phyloP scores from a whole-genome alignment of 2,329 filamentous ascomycete genomes.

The Microsporum audouinii region DNA sequence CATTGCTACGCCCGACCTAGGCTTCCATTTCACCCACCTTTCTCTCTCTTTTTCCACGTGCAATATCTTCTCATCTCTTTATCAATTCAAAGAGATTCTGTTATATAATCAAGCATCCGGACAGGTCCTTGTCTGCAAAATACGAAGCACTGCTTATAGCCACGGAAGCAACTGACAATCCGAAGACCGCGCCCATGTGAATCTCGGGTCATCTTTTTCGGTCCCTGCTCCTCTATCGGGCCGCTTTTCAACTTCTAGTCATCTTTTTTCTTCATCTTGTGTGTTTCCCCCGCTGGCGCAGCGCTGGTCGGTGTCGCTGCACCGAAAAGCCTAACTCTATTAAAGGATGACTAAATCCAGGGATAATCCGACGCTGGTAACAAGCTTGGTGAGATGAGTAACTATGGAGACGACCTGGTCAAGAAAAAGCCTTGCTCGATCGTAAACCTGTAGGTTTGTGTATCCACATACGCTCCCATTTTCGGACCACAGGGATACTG shows the following conservation, averaged over 20 bases:
- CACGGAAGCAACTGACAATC: background rate
- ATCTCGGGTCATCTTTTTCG: background rate
- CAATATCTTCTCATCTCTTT: background rate
- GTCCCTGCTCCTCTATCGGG: background rate
- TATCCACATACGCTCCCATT: too few relatives aligned
- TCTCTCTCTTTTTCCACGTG: background rate
- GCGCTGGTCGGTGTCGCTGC: background rate
- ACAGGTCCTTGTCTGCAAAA: background rate
- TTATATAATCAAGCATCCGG: background rate
- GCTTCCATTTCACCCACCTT: background rate
- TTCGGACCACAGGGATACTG: too few relatives aligned
- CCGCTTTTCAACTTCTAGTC: background rate
- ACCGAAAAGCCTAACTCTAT: background rate
- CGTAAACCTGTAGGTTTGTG: too few relatives aligned
- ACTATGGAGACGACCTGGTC: background rate
- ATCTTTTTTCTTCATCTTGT: background rate
- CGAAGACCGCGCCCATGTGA: background rate
- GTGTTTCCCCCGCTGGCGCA: background rate
- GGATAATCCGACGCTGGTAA: background rate
- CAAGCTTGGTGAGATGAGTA: background rate
- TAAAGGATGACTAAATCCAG: background rate
- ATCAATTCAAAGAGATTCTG: background rate
- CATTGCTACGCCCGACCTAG: slow-evolving; percentile 28
- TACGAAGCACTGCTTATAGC: background rate
- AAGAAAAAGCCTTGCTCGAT: too few relatives aligned